Evolutionary conservation across 768 basidiomycete species (phyloP).

Genomic region (Xerocomellus intermedius): DNA sequence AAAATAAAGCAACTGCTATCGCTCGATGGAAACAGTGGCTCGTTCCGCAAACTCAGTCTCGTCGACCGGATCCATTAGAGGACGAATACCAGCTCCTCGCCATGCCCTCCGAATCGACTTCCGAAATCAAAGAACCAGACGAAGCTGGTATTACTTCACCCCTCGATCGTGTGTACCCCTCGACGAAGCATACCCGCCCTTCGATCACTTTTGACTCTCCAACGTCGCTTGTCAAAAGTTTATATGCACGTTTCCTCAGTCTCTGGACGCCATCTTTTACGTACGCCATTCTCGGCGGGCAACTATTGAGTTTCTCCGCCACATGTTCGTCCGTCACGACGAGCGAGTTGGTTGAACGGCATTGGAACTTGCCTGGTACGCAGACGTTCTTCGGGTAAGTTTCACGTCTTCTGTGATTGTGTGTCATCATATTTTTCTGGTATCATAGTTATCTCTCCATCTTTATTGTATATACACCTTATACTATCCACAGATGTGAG

Average conservation of each 20-base stretch:
- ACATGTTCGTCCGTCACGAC: conserved; percentile 57
- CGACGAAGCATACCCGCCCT: conserved; percentile 12
- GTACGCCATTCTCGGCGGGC: conserved; percentile 29
- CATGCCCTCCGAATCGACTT: conserved; percentile 3
- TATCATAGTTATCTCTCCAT: conserved; percentile 65
- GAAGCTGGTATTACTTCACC: conserved; percentile 1
- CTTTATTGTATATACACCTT: conserved; percentile 77
- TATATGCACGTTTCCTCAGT: conserved; percentile 22
- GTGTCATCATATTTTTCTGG: neutral
- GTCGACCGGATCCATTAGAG: conserved; percentile 13
- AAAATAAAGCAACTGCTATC: conserved; percentile 7
- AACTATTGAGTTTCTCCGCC: conserved; percentile 22
- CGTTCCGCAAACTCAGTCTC: neutral
- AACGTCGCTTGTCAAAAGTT: conserved; percentile 11
- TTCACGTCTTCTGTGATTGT: neutral
- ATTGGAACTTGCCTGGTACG: conserved; percentile 74
- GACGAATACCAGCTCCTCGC: conserved; percentile 26
- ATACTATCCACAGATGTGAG: conserved; percentile 85
- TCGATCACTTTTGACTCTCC: conserved; percentile 22
- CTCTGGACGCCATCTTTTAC: conserved; percentile 30
- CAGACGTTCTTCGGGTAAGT: conserved; percentile 79
- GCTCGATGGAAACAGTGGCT: conserved; percentile 20
- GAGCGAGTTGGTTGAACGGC: conserved; percentile 61
- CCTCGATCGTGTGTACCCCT: neutral
- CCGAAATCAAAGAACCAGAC: conserved; percentile 4